phyloP scores from a whole-genome alignment of 352 stramenopile genomes.

The Pythium angustatum region DNA sequence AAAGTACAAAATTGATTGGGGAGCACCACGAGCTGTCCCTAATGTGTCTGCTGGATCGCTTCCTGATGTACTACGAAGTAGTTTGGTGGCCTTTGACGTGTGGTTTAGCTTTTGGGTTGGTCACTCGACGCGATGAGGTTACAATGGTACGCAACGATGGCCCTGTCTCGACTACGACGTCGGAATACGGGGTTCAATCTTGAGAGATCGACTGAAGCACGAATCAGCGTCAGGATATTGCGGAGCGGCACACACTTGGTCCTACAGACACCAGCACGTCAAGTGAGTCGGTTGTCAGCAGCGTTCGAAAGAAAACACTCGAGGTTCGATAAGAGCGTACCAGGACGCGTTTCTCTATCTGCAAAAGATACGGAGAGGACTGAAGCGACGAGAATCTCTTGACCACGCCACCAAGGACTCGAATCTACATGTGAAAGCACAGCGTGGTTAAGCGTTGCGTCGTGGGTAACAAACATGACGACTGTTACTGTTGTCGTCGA shows the following conservation, averaged over 20 bases:
- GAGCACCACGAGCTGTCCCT: neutral
- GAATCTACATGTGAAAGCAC: conserved; percentile 59
- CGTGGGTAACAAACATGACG: too few relatives aligned
- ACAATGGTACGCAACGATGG: neutral
- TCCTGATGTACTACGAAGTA: too few relatives aligned
- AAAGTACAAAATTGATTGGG: neutral
- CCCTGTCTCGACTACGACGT: conserved; percentile 28
- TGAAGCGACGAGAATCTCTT: conserved; percentile 63
- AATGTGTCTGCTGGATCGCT: too few relatives aligned
- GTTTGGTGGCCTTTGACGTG: too few relatives aligned
- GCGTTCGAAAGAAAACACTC: neutral
- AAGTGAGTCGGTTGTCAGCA: neutral
- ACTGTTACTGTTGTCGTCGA: too few relatives aligned
- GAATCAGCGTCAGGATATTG: conserved; percentile 63
- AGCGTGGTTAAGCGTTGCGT: too few relatives aligned
- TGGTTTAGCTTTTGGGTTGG: neutral
- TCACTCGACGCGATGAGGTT: neutral
- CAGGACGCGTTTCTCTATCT: conserved; percentile 78
- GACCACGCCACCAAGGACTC: conserved; percentile 64
- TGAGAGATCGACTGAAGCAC: conserved; percentile 80
- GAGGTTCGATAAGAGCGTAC: conserved; percentile 33
- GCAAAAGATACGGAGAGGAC: conserved; percentile 77
- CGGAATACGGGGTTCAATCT: conserved; percentile 79
- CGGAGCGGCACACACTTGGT: conserved; percentile 73
- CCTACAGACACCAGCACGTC: conserved; percentile 32